Conservation (phyloP, 768 basidiomycete species). For the Tulasnella calospora region DNA sequence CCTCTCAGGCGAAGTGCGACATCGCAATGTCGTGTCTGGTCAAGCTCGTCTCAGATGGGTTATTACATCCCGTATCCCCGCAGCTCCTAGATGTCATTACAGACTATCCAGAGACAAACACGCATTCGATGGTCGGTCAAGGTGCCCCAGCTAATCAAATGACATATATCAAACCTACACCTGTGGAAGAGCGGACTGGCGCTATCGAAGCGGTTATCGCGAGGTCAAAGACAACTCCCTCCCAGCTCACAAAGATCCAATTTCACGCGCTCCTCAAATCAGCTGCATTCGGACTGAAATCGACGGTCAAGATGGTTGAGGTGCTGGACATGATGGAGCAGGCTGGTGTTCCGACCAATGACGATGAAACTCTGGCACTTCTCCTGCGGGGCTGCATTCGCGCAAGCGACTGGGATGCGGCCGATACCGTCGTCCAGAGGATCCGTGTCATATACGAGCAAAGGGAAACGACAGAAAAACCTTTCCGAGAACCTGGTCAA, state of each 20-base stretch:
- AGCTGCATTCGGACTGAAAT: not conserved
- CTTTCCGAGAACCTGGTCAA: not conserved
- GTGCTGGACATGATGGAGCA: conserved; percentile 14
- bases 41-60: too few relatives aligned
- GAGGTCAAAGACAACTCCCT: not conserved
- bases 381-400: not conserved
- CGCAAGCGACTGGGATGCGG: not conserved
- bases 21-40: too few relatives aligned
- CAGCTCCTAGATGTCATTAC: too few relatives aligned
- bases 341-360: not conserved
- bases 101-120: too few relatives aligned
- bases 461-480: not conserved
- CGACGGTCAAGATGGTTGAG: not conserved
- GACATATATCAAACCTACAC: too few relatives aligned
- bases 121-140: too few relatives aligned
- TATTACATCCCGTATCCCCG: too few relatives aligned
- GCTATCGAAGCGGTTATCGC: not conserved
- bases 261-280: not conserved
- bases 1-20: too few relatives aligned
- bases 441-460: not conserved
- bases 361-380: not conserved
- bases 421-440: not conserved
- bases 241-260: not conserved
- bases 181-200: too few relatives aligned
- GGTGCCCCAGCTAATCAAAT: too few relatives aligned